Percentiles rank a stretch among this genome's conserved stretches.
phyloP scores from a whole-genome alignment of 371 early-diverging fungal species.

The Entomophthora muscae region DNA sequence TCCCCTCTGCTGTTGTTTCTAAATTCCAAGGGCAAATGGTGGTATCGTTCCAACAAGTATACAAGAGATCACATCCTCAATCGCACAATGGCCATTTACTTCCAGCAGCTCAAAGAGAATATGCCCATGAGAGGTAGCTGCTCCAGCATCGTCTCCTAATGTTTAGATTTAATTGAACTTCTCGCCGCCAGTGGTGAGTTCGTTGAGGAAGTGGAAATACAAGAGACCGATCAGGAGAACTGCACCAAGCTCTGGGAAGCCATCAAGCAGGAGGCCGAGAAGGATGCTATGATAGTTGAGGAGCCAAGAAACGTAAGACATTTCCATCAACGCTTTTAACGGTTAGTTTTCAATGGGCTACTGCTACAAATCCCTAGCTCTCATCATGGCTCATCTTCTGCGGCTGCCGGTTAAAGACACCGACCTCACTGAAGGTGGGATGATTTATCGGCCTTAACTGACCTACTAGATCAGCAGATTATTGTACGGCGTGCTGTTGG shows the following conservation, averaged over 20 bases:
- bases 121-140: constrained; percentile 17
- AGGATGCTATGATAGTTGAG: constrained; percentile 35
- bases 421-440: constrained; percentile 26
- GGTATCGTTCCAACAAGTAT: constrained; percentile 72
- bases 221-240: constrained; percentile 28
- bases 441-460: background rate
- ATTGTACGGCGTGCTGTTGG: constrained; percentile 51
- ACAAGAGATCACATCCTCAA: constrained; percentile 80
- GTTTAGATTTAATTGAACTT: constrained; percentile 33
- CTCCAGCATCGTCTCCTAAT: background rate
- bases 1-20: background rate
- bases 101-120: constrained; percentile 69
- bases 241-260: constrained; percentile 26
- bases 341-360: constrained; percentile 20
- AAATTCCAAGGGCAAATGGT: constrained; percentile 56
- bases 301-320: constrained; percentile 17
- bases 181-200: constrained; percentile 54
- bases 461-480: constrained; percentile 36
- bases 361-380: constrained; percentile 51
- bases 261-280: constrained; percentile 38
- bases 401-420: constrained; percentile 39
- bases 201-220: constrained; percentile 28
- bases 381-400: constrained; percentile 72
- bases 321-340: background rate
- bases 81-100: constrained; percentile 75